Percentiles rank a stretch among this genome's conserved stretches.
These are phyloP conservation scores for Lachancea kluyveri DNA, from an alignment of 805 yeast genomes.

Conservation along the genomic window DNA sequence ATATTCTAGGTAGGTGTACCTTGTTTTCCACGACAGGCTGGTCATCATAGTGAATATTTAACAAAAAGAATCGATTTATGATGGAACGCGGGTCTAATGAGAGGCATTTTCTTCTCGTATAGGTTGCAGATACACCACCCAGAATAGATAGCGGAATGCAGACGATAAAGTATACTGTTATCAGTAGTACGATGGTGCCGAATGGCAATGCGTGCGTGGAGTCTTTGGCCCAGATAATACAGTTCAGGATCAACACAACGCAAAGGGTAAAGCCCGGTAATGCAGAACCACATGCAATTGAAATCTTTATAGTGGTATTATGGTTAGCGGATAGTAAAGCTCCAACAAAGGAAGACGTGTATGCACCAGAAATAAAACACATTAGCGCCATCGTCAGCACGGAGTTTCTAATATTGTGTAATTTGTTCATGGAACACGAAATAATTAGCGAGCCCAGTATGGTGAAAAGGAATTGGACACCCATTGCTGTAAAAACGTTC, in stretches of 20 bases:
- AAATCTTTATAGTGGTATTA: slow-evolving; percentile 10
- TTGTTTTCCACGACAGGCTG: no score
- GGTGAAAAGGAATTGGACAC: slow-evolving; percentile 66
- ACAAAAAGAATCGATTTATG: slow-evolving; percentile 3
- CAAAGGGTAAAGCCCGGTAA: slow-evolving; percentile 44
- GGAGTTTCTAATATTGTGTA: slow-evolving; percentile 64
- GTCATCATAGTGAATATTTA: slow-evolving; percentile 1
- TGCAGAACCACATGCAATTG: slow-evolving; percentile 43
- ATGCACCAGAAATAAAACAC: slow-evolving; percentile 63
- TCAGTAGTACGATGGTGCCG: slow-evolving; percentile 57
- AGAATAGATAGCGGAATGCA: slow-evolving; percentile 69
- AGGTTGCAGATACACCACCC: slow-evolving; percentile 46
- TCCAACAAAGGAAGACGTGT: slow-evolving; percentile 69
- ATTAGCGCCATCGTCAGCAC: slow-evolving; percentile 54
- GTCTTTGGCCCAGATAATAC: slow-evolving; percentile 69
- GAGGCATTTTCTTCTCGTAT: background rate
- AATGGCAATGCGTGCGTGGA: slow-evolving; percentile 76
- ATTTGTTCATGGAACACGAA: slow-evolving; percentile 51
- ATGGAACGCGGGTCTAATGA: no score
- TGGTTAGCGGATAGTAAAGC: slow-evolving; percentile 41
- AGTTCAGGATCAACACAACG: slow-evolving; percentile 50
- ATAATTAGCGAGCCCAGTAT: slow-evolving; percentile 53
- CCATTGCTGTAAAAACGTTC: slow-evolving; percentile 54
- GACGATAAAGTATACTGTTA: slow-evolving; percentile 54
- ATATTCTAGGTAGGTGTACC: no score